Evolutionary conservation across 495 filamentous ascomycete species (phyloP).

Genomic region (Aspergillus nidulans): DNA sequence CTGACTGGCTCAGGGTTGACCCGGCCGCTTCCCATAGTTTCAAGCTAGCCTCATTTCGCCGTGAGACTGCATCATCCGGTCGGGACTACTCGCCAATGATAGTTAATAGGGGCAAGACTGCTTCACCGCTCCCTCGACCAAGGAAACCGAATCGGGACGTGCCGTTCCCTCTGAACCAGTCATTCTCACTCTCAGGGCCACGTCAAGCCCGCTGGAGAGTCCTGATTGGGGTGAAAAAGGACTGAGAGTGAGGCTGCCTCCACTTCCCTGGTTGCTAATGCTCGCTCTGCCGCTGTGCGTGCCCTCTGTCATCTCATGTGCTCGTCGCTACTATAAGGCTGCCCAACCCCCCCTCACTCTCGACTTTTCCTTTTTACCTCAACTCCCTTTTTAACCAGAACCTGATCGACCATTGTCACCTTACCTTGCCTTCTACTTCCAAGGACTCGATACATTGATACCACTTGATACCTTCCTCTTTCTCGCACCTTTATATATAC

Average conservation of each 20-base stretch:
- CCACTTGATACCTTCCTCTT: conserved; percentile 3
- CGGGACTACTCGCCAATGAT: neutral
- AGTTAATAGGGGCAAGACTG: neutral
- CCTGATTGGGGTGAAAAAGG: too few species aligned
- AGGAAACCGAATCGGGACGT: conserved; percentile 1
- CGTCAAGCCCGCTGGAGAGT: conserved; percentile 16
- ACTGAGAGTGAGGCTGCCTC: conserved; percentile 27
- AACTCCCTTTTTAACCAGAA: neutral
- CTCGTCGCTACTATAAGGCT: too few species aligned
- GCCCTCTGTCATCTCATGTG: too few species aligned
- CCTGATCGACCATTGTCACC: neutral
- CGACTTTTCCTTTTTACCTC: conserved; percentile 12
- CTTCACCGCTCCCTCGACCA: conserved; percentile 6
- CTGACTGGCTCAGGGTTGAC: conserved; percentile 9
- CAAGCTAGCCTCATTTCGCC: conserved; percentile 2
- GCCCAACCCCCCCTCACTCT: conserved; percentile 22
- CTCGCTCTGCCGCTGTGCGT: too few species aligned
- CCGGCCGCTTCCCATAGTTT: conserved; percentile 9
- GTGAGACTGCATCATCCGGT: neutral
- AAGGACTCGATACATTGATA: neutral
- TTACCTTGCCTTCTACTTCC: neutral
- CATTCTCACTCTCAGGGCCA: conserved; percentile 13
- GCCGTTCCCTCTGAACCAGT: conserved; percentile 5
- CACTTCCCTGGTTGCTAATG: conserved; percentile 18
- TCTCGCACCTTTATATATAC: conserved; percentile 1